phyloP scores from a whole-genome alignment of 2,329 filamentous ascomycete genomes.

The Aspergillus fumigatiaffinis region DNA sequence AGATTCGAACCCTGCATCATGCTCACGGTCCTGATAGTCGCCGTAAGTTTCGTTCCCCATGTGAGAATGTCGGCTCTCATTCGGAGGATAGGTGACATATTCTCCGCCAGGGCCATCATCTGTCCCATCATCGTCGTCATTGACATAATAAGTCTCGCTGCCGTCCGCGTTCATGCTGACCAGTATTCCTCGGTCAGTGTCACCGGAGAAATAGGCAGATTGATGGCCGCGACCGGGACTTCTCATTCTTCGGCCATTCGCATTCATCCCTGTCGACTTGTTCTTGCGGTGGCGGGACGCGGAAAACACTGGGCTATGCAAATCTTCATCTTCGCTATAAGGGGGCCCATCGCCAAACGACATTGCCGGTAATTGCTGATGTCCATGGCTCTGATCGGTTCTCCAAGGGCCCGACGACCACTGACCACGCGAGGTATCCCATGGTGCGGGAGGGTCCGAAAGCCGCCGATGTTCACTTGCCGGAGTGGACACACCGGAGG shows the following conservation, averaged over 20 bases:
- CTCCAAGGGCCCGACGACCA: conserved; percentile 52
- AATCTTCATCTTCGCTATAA: conserved; percentile 92
- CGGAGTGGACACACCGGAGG: conserved; percentile 79
- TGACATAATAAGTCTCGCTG: conserved; percentile 70
- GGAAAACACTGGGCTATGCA: conserved; percentile 83
- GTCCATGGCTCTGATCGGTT: conserved; percentile 52
- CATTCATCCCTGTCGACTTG: conserved; percentile 54
- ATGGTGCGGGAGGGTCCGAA: conserved; percentile 71
- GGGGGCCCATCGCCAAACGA: conserved; percentile 84
- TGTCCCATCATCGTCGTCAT: conserved; percentile 54
- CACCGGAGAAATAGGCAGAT: conserved; percentile 44
- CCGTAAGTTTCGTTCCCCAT: conserved; percentile 38
- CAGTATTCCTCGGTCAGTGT: conserved; percentile 63
- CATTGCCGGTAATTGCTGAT: conserved; percentile 73
- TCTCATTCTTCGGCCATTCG: conserved; percentile 45
- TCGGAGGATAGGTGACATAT: conserved; percentile 71
- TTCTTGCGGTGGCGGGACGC: conserved; percentile 82
- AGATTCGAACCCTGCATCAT: conserved; percentile 33
- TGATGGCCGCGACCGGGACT: conserved; percentile 40
- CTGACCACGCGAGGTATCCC: conserved; percentile 63
- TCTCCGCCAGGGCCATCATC: conserved; percentile 72
- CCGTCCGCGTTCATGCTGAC: conserved; percentile 65
- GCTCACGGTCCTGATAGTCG: conserved; percentile 34
- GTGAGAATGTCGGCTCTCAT: conserved; percentile 57
- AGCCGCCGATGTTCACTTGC: conserved; percentile 73